Evolutionary conservation across 306 rosid species (phyloP).

Genomic region (Senna siamea): DNA sequence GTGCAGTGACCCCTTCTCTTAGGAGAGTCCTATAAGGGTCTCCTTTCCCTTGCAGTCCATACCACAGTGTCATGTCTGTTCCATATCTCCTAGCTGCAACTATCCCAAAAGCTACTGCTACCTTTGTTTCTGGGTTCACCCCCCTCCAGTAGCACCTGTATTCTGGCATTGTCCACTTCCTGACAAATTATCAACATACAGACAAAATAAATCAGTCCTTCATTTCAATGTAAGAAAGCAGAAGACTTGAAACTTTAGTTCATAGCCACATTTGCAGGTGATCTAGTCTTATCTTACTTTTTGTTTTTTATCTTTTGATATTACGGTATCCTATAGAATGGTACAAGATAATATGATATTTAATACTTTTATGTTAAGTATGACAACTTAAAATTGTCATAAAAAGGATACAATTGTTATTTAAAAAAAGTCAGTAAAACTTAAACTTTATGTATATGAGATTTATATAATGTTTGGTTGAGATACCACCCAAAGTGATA

Average conservation of each 20-base stretch:
- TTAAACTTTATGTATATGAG: too few relatives aligned
- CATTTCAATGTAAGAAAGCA: not conserved
- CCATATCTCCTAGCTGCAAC: constrained; percentile 69
- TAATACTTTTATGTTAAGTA: not conserved
- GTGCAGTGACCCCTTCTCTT: constrained; percentile 78
- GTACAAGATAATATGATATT: not conserved
- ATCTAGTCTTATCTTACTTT: too few relatives aligned
- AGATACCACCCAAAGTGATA: not conserved
- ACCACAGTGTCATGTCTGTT: constrained; percentile 72
- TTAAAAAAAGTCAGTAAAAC: too few relatives aligned
- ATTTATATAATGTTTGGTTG: too few relatives aligned
- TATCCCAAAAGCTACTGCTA: constrained; percentile 67
- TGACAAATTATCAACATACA: constrained; percentile 26
- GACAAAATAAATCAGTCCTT: not conserved
- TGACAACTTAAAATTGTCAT: not conserved
- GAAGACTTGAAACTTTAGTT: not conserved
- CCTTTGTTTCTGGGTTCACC: constrained; percentile 74
- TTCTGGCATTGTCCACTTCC: constrained; percentile 70
- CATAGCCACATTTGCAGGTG: not conserved
- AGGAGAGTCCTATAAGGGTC: constrained; percentile 79
- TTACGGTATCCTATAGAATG: not conserved
- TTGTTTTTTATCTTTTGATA: too few relatives aligned
- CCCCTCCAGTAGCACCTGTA: constrained; percentile 85
- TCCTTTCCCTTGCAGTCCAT: constrained; percentile 79
- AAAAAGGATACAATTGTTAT: not conserved